phyloP scores from a whole-genome alignment of 805 yeast species.

The Jamesozyma hellenica region DNA sequence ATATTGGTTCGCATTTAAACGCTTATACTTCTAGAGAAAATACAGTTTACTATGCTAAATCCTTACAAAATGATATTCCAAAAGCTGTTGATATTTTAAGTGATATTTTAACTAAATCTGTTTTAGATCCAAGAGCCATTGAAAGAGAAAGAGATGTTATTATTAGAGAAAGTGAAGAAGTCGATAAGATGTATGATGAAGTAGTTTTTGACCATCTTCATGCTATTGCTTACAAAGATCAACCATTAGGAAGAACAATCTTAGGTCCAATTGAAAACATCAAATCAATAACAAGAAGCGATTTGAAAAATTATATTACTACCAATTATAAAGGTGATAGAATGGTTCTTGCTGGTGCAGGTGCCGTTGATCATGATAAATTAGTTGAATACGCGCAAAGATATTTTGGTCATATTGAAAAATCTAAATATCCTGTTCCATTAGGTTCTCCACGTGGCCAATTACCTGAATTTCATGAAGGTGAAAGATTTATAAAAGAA shows the following conservation, averaged over 20 bases:
- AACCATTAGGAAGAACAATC: slow-evolving; percentile 93
- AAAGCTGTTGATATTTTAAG: slow-evolving; percentile 78
- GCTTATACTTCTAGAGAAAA: slow-evolving; percentile 98
- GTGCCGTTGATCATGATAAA: slow-evolving; percentile 81
- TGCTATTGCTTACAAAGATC: slow-evolving; percentile 80
- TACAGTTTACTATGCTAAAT: slow-evolving; percentile 92
- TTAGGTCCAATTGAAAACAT: slow-evolving; percentile 90
- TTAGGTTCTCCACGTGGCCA: slow-evolving; percentile 57
- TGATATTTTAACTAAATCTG: slow-evolving; percentile 81
- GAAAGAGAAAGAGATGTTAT: slow-evolving; percentile 96
- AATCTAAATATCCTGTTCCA: slow-evolving; percentile 46
- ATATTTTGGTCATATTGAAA: slow-evolving; percentile 59
- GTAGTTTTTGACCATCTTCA: slow-evolving; percentile 95
- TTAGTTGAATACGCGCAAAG: slow-evolving; percentile 67
- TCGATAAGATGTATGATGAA: slow-evolving; percentile 96
- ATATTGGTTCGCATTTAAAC: slow-evolving; percentile 92
- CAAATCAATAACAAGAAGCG: slow-evolving; percentile 63
- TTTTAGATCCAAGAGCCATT: slow-evolving; percentile 70
- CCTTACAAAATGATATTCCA: slow-evolving; percentile 71
- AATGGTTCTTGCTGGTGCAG: slow-evolving; percentile 97
- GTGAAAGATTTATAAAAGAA: slow-evolving; percentile 78
- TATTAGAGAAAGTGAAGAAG: slow-evolving; percentile 93
- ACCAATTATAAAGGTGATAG: slow-evolving; percentile 91
- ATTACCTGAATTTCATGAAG: slow-evolving; percentile 72
- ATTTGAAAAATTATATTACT: slow-evolving; percentile 67